Base-by-base conservation (phyloP, 129 eudicot species). In the Artemisia tridentata region DNA sequence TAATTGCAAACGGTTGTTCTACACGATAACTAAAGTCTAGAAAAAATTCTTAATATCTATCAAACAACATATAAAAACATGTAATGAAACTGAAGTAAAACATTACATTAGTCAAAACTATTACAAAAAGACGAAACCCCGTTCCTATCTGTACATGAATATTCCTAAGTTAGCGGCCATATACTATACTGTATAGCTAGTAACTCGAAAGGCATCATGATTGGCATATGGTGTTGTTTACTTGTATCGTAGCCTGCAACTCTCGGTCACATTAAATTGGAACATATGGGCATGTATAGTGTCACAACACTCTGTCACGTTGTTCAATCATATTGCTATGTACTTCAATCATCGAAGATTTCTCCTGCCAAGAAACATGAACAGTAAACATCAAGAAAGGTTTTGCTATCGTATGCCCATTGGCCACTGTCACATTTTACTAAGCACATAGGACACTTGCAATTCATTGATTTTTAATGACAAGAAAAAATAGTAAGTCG, bases 241-340 rank as follows among this genome's bases (percentile, higher is more conserved):
- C 27, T 23, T 23, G 27, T 23, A 23, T 46, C 45, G 68, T 72
- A 46, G 31, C 48, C 70, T 71, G 66, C 67, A 71, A 56, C 66
- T 41, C 59, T 27, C 51, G 14, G 38, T 67, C 15, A 49, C 15
- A 7, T 49, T 50, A n/a, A 68, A 16, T 48, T 50, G 13, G n/a
- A 51, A 8, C 3, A 46, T 47, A 64, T 38, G 67, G 21, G 27
- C 27, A 23, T 23, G 27, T 23, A 23, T 23, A 0, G 27, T 2
- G 56, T 81, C 83, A 88, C 72, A 85, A 74, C 68, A 78, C 62
- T 66, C 96, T 84, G 74, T 83, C 67, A 3, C 78, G 81, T 71
- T 65, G 85, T 63, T 88, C 96, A 52, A 54, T n/a, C n/a, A n/a
- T n/a, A n/a, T n/a, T n/a, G n/a, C n/a, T n/a, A n/a, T n/a, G n/a